A percentile compares a stretch with the other conserved stretches of the same genome.
These are phyloP conservation scores for Globisporangium barbulae DNA, from an alignment of 352 stramenopile species.

Conservation along the genomic window DNA sequence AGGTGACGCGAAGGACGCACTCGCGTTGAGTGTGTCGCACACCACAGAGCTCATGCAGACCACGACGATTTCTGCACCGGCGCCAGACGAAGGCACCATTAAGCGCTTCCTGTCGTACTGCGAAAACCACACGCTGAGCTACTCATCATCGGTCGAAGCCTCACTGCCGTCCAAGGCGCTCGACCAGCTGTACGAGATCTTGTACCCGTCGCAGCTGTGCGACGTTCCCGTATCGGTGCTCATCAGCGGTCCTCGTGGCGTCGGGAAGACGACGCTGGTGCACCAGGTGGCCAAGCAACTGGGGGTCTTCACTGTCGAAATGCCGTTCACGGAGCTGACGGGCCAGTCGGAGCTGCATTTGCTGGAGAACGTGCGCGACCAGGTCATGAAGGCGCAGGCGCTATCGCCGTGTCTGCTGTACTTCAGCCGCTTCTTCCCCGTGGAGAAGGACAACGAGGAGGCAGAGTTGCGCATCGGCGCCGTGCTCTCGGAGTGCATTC, in stretches of 20 bases:
- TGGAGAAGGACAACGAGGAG: slow-evolving; percentile 80
- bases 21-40: slow-evolving; percentile 55
- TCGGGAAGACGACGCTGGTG: slow-evolving; percentile 72
- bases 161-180: slow-evolving; percentile 33
- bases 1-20: slow-evolving; percentile 16
- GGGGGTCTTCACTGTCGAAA: slow-evolving; percentile 65
- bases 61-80: slow-evolving; percentile 38
- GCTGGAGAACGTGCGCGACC: slow-evolving; percentile 67
- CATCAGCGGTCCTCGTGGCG: slow-evolving; percentile 56
- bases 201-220: slow-evolving; percentile 66
- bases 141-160: slow-evolving; percentile 18
- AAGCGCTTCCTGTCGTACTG: slow-evolving; percentile 46
- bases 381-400: slow-evolving; percentile 63
- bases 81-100: slow-evolving; percentile 51
- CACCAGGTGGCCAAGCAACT: slow-evolving; percentile 65
- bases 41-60: slow-evolving; percentile 69
- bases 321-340: slow-evolving; percentile 76
- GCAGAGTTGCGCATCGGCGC: slow-evolving; percentile 57
- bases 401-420: slow-evolving; percentile 77
- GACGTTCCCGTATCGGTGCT: slow-evolving; percentile 71
- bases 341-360: slow-evolving; percentile 67
- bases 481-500: slow-evolving; percentile 65
- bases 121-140: slow-evolving; percentile 7
- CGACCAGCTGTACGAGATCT: slow-evolving; percentile 54
- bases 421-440: slow-evolving; percentile 71